Evolutionary conservation across 2,329 filamentous ascomycete species (phyloP), one percentile per base, ranked within the genome.

Genomic region (Ceratocystis papillata): DNA sequence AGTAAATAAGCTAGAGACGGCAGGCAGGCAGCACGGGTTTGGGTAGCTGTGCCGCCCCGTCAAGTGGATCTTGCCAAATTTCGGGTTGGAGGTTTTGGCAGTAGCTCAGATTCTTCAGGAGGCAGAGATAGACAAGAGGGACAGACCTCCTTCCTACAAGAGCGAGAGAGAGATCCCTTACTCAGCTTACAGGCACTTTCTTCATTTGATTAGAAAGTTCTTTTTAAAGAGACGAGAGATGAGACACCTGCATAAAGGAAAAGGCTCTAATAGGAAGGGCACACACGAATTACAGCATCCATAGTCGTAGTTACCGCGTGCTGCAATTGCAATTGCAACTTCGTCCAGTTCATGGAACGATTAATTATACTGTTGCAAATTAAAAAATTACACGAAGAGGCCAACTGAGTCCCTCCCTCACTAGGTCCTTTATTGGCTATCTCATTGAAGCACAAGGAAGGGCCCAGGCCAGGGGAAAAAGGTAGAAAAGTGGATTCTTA

Each of bases 401-500:
- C 46, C 17, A n/a, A 50, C 46, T 37, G 33, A 37, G 33, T 37
- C 2, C 33, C 33, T 30, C 33, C 33, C 33, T 37, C 33, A 37
- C 8, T 1, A 12, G 33, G 33, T 3, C 33, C 33, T 37, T 12
- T 10, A 37, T 48, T 48, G 45, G 45, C 17, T 20, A 20, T n/a
- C 44, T 46, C 7, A 50, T 20, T 22, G n/a, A 22, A 50, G 46
- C 22, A 50, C 46, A 50, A 50, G 46, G 46, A 50, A 22, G 25
- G 53, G 53, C 25, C 53, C 25, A 57, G 53, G 53, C 53, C 53
- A 57, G 53, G 53, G 53, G 53, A 57, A 57, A 37, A 57, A 57
- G 53, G 20, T 57, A 57, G 53, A 57, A 57, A 57, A 57, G 53
- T 57, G 53, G 53, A 10, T 57, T 30, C 25, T 57, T 4, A 62